Percentiles rank a stretch among this genome's conserved stretches.
These are phyloP conservation scores for Tilletia indica DNA, from an alignment of 1,284 basidiomycete genomes.

Conservation along the genomic window DNA sequence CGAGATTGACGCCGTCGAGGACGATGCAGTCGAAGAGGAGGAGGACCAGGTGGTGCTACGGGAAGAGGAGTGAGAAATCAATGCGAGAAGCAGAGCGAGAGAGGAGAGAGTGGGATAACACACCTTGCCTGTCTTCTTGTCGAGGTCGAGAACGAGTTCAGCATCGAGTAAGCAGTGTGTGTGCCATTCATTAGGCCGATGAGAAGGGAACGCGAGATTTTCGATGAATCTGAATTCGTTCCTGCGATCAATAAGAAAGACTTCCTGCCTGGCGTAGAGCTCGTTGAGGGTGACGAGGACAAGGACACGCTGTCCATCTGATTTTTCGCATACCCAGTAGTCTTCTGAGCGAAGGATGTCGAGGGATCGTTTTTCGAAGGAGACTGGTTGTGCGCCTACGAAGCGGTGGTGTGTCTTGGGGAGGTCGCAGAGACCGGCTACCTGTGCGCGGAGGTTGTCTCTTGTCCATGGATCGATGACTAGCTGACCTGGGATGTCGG, in stretches of 20 bases:
- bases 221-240: constrained; percentile 71
- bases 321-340: constrained; percentile 99
- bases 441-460: constrained; percentile 31
- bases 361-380: constrained; percentile 40
- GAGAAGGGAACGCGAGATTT: constrained; percentile 75
- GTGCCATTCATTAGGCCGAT: neutral
- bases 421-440: constrained; percentile 33
- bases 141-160: constrained; percentile 87
- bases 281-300: constrained; percentile 70
- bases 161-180: constrained; percentile 84
- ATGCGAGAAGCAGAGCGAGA: neutral
- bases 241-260: constrained; percentile 87
- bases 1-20: constrained; percentile 79
- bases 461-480: constrained; percentile 29
- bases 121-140: constrained; percentile 56
- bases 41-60: constrained; percentile 60
- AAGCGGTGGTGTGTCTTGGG: constrained; percentile 29
- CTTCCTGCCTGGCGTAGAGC: constrained; percentile 64
- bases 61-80: neutral
- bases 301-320: constrained; percentile 91
- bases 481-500: constrained; percentile 32
- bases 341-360: constrained; percentile 37
- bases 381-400: constrained; percentile 49
- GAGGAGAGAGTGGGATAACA: neutral
- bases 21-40: constrained; percentile 93